Evolutionary conservation across 2,329 filamentous ascomycete species (phyloP).

Genomic region (Zarea fungicola): DNA sequence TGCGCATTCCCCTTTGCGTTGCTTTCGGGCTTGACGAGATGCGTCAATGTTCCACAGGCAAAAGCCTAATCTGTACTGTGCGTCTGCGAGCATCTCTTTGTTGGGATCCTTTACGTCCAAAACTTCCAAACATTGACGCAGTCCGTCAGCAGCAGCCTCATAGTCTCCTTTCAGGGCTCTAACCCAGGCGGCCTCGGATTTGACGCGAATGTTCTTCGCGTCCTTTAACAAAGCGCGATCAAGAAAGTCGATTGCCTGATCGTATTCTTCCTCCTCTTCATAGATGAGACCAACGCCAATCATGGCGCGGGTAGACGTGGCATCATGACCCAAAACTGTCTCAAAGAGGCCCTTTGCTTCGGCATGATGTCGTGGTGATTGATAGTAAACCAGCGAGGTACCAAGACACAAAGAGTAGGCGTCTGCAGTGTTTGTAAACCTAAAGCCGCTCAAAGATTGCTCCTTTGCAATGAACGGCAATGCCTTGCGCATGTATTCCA

Average conservation of each 20-base stretch:
- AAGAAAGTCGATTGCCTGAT: constrained; percentile 75
- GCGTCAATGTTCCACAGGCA: constrained; percentile 83
- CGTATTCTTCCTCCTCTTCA: constrained; percentile 87
- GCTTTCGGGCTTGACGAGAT: constrained; percentile 68
- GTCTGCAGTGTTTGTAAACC: constrained; percentile 65
- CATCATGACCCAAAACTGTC: constrained; percentile 68
- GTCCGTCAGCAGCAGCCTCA: constrained; percentile 57
- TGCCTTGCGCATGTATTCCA: constrained; percentile 74
- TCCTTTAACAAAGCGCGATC: constrained; percentile 70
- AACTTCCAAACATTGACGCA: constrained; percentile 63
- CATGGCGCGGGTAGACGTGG: constrained; percentile 71
- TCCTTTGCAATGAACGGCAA: constrained; percentile 56
- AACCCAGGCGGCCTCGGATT: constrained; percentile 87
- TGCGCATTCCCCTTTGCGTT: constrained; percentile 62
- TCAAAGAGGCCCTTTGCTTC: constrained; percentile 88
- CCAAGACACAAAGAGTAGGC: constrained; percentile 72
- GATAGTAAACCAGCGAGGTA: constrained; percentile 85
- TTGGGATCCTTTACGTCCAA: constrained; percentile 56
- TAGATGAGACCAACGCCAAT: constrained; percentile 88
- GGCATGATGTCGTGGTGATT: constrained; percentile 81
- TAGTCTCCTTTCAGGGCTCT: constrained; percentile 78
- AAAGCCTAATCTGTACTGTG: constrained; percentile 78
- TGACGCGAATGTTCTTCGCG: constrained; percentile 68
- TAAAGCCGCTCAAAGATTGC: constrained; percentile 60
- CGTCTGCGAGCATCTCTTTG: constrained; percentile 74